Evolutionary conservation across 176 grass and related monocot species (phyloP).

Genomic region (Cenchrus purpureus): DNA sequence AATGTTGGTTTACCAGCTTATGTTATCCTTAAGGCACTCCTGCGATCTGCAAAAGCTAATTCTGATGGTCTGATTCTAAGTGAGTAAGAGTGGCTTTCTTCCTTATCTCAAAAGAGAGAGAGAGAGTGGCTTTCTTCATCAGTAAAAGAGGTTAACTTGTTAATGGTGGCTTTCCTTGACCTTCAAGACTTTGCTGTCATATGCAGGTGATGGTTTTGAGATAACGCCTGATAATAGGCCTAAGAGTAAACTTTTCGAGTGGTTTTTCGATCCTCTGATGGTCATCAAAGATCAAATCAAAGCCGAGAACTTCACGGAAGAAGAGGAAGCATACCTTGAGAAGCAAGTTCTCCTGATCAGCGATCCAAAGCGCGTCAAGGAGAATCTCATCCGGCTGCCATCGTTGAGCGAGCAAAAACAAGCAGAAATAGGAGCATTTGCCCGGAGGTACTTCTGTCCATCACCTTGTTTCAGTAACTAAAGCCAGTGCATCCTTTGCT

Average conservation of each 20-base stretch:
- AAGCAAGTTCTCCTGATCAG: slow-evolving; percentile 70
- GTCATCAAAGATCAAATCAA: slow-evolving; percentile 94
- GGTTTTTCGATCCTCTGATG: slow-evolving; percentile 96
- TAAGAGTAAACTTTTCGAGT: slow-evolving; percentile 70
- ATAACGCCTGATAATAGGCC: slow-evolving; percentile 83
- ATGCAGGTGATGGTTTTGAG: slow-evolving; percentile 73
- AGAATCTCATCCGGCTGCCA: slow-evolving; percentile 50
- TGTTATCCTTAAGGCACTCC: slow-evolving; percentile 74
- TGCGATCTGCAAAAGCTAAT: slow-evolving; percentile 68
- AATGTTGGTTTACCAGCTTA: slow-evolving; percentile 88
- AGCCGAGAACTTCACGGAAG: slow-evolving; percentile 76
- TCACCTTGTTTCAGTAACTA: neutral
- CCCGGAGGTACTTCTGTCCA: slow-evolving; percentile 59
- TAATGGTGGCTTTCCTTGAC: slow-evolving; percentile 15
- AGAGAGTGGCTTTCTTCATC: slow-evolving; percentile 16
- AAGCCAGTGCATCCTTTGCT: neutral
- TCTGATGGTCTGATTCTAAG: slow-evolving; percentile 72
- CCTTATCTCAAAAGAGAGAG: no score
- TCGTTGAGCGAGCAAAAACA: slow-evolving; percentile 63
- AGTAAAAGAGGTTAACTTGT: neutral
- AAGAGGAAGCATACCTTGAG: slow-evolving; percentile 79
- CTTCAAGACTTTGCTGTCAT: slow-evolving; percentile 5
- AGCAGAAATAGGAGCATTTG: slow-evolving; percentile 89
- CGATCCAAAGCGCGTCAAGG: slow-evolving; percentile 73
- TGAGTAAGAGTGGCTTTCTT: slow-evolving; percentile 56